Base-by-base conservation (phyloP, 768 basidiomycete species). In the Tricholoma bakamatsutake region DNA sequence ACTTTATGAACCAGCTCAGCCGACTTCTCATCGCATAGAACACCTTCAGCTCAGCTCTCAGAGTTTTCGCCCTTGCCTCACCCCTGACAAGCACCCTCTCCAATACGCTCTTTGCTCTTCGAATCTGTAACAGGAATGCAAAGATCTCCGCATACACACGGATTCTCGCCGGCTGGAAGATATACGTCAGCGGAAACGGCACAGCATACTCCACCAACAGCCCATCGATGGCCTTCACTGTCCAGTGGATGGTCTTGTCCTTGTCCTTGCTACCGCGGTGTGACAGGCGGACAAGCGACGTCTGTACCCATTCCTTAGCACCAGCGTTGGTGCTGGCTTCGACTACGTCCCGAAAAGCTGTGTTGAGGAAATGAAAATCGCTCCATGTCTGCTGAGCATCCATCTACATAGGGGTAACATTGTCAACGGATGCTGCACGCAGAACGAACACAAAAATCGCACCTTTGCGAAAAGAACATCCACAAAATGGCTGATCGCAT, bases 1-100 rank as follows among this genome's bases (percentile, higher is more conserved):
- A 91, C 90, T 88, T 90, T 66, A 88, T 79, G 61, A 92, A 88
- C 91, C 91, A 93, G 55, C 87, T 86, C 56, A 93, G 62, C 54
- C 85, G 83, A 60, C 84, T 82, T 58, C 90, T 72, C 76, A 90
- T 80, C 0, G 86, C 87, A 65, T 89, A 90, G 61, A 92, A 84
- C 12, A 76, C 76, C 69, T 89, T 91, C 62, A 87, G 55, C 52
- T 84, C 82, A 18, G 70, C 72, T 34, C 68, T 72, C 49, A 70
- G 48, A 27, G 64, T 69, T 31, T 71, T 65, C 15, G 60, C 64
- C 30, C 63, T 67, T 53, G 61, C 72, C 15, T 74, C 76, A n/a
- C 80, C 79, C 17, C 85, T 74, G 2, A 90, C 80, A 24, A 88
- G 70, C 11, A 90, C 86, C 50, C 81, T 71, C 64, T 92, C 90